phyloP scores from a whole-genome alignment of 1,284 basidiomycete species.

The Meripilus lineatus region DNA sequence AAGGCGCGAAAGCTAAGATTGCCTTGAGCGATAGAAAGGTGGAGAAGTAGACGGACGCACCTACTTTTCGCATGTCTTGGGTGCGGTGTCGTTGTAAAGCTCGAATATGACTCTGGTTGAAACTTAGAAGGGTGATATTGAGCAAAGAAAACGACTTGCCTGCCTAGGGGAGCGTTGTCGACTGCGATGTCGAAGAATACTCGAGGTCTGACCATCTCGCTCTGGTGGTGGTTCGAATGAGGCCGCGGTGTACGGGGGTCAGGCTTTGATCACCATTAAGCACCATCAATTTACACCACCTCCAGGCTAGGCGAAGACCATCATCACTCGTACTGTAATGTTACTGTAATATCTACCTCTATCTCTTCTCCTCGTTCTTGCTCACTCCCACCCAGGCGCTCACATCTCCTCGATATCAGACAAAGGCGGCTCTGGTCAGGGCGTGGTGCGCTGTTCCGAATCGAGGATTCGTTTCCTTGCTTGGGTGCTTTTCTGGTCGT shows the following conservation, averaged over 20 bases:
- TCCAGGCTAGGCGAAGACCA: too few species aligned
- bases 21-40: constrained; percentile 5
- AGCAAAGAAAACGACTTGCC: constrained; percentile 34
- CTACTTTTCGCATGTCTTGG: constrained; percentile 86
- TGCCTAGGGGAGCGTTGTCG: constrained; percentile 49
- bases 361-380: background rate
- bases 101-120: constrained; percentile 69
- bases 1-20: constrained; percentile 74
- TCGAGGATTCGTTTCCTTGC: too few species aligned
- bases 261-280: too few species aligned
- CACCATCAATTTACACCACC: too few species aligned
- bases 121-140: background rate
- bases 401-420: background rate
- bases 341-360: too few species aligned
- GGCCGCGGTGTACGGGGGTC: background rate
- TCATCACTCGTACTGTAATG: too few species aligned
- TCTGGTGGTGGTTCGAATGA: background rate
- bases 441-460: too few species aligned
- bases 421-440: background rate
- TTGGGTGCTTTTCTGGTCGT: too few species aligned
- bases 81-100: constrained; percentile 70
- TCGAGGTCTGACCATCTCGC: constrained; percentile 53
- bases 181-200: constrained; percentile 67
- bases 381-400: background rate
- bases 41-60: constrained; percentile 17